A percentile compares a stretch with the other conserved stretches of the same genome.
These are phyloP conservation scores for Solanum clarkiae DNA, from an alignment of 257 asterid genomes.

Conservation along the genomic window DNA sequence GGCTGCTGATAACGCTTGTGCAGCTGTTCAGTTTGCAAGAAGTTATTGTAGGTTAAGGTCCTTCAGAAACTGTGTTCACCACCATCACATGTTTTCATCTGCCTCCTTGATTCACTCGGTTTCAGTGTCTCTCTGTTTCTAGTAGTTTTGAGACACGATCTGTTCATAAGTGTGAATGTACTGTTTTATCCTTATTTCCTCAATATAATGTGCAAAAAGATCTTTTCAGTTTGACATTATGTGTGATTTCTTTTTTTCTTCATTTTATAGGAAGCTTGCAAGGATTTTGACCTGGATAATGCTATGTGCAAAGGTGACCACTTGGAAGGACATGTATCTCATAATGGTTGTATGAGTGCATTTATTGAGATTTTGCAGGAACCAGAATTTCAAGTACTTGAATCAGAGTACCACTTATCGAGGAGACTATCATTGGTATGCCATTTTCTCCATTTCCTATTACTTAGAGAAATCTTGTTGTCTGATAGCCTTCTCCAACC, in stretches of 20 bases:
- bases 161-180: neutral
- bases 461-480: neutral
- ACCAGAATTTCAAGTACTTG: slow-evolving; percentile 44
- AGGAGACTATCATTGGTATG: slow-evolving; percentile 39
- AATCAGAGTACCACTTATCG: slow-evolving; percentile 58
- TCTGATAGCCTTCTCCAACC: neutral
- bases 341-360: slow-evolving; percentile 22
- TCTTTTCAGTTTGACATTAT: neutral
- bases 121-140: neutral
- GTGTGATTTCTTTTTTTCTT: neutral
- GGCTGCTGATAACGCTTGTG: neutral
- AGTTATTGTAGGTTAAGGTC: neutral
- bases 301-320: slow-evolving; percentile 16
- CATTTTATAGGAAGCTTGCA: slow-evolving; percentile 26
- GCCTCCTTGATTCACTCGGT: neutral
- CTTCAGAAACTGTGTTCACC: neutral
- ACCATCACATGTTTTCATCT: neutral
- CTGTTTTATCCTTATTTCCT: neutral
- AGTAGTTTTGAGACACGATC: neutral
- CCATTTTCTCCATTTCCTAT: neutral
- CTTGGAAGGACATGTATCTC: slow-evolving; percentile 17
- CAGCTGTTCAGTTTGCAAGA: neutral
- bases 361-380: slow-evolving; percentile 41
- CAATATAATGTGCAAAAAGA: neutral
- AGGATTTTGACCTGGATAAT: slow-evolving; percentile 34